Base-by-base conservation (phyloP, 352 stramenopile species). In the Phytophthora syringae region DNA sequence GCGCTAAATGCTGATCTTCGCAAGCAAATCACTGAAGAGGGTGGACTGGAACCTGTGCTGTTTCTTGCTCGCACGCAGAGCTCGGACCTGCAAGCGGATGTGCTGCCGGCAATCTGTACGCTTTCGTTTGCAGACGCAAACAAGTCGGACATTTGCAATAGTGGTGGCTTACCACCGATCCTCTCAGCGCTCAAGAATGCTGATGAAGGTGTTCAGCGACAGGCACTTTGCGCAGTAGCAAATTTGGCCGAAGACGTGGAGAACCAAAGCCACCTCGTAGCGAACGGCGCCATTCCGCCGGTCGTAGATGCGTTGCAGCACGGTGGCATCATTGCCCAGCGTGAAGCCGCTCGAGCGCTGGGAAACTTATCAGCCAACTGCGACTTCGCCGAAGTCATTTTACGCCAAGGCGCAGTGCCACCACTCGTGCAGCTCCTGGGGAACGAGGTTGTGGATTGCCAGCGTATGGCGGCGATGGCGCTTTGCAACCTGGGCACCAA, bases 301-400 rank as follows among this genome's bases (percentile, higher is more conserved):
- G 79, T 98, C 20, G 86, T 98, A 18, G 72, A 93, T 20, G 84
- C 89, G 12, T 73, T 99, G 13, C 71, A 88, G 16, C 84, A 82
- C 15, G 85, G 82, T 27, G 80, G 77, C 15, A 70, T 96, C 28
- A 67, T 93, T 43, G 90, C 98, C 7, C 94, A 98, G 71, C 80
- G 96, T 18, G 97, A 99, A 65, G 91, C 95, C 7, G 93, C 94
- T 2, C 88, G 97, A 20, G 93, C 88, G 21, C 60, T 99, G 12
- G 97, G 97, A 12, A 99, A 98, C 67, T 68, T 99, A 25, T 93
- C 95, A 7, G 91, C 93, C 3, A 99, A 98, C 65, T 97, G 95
- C 58, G 94, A 99, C 53, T 98, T 98, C 51, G 94, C 90, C 24
- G 87, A 98, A 60, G 59, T 96, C 0, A 97, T 99, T 32, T 71